A percentile compares a stretch with the other conserved stretches of the same genome.
Conservation (phyloP, 2,329 filamentous ascomycete genomes). For the Aureobasidium melanogenum region DNA sequence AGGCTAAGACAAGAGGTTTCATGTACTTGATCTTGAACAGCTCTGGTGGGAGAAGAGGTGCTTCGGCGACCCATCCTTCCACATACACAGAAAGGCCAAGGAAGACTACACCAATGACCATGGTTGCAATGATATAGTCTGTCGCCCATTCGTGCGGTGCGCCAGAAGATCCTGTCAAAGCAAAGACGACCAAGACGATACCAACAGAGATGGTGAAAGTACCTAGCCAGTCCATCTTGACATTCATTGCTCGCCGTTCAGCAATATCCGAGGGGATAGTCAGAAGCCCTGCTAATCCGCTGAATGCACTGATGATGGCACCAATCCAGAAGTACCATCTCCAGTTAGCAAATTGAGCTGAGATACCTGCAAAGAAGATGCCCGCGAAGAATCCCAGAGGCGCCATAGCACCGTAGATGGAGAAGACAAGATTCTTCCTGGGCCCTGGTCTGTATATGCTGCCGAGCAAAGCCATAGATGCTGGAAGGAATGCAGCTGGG, state of each 20-base stretch:
- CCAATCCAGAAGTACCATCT: constrained; percentile 63
- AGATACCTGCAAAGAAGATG: constrained; percentile 56
- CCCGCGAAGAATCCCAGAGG: constrained; percentile 51
- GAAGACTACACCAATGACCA: constrained; percentile 54
- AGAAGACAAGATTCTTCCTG: constrained; percentile 28
- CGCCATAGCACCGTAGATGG: constrained; percentile 42
- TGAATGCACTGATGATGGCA: constrained; percentile 42
- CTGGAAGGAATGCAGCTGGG: constrained; percentile 27
- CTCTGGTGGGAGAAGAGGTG: constrained; percentile 61
- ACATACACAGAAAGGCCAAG: constrained; percentile 57
- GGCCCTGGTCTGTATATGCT: constrained; percentile 28
- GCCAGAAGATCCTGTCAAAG: constrained; percentile 64
- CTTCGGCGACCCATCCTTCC: constrained; percentile 59
- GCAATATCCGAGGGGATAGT: constrained; percentile 42
- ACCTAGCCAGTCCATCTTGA: constrained; percentile 64
- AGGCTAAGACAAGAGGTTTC: constrained; percentile 49
- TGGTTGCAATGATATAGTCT: constrained; percentile 59
- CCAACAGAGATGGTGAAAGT: constrained; percentile 53
- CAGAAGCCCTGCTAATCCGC: constrained; percentile 35
- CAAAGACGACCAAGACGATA: constrained; percentile 62
- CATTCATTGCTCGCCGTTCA: constrained; percentile 28
- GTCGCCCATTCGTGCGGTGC: constrained; percentile 63
- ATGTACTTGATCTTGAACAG: constrained; percentile 64
- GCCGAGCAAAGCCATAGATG: constrained; percentile 25
- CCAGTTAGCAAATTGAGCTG: constrained; percentile 48